These are phyloP conservation scores for Fusarium temperatum DNA, from an alignment of 2,329 filamentous ascomycete genomes.

Conservation along the genomic window DNA sequence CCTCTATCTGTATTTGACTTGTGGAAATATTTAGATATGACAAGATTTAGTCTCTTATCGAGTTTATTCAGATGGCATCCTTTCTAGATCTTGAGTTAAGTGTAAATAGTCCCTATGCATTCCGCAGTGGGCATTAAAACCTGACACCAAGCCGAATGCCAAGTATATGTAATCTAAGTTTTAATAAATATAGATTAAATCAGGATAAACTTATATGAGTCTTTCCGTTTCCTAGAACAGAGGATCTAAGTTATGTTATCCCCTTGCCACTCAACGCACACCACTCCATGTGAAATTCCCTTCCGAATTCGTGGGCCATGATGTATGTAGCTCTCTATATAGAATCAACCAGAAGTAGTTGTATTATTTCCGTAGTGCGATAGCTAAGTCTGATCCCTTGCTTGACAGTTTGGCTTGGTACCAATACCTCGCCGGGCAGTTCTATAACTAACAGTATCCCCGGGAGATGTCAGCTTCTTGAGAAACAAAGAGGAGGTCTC, in stretches of 20 bases:
- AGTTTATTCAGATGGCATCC: neutral
- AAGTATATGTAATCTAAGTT: neutral
- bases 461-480: too few relatives aligned
- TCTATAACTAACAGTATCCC: neutral
- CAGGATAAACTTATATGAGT: neutral
- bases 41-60: neutral
- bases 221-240: neutral
- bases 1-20: rapidly evolving
- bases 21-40: neutral
- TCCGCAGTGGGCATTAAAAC: neutral
- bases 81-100: neutral
- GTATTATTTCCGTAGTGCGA: too few relatives aligned
- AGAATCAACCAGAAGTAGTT: too few relatives aligned
- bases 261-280: neutral
- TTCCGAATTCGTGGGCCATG: neutral
- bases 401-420: neutral
- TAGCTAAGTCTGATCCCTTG: neutral
- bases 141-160: neutral
- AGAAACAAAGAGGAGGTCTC: neutral
- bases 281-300: neutral
- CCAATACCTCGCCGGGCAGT: neutral
- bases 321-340: neutral
- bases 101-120: neutral
- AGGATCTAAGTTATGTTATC: neutral
- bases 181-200: neutral